phyloP scores from a whole-genome alignment of 2,329 filamentous ascomycete genomes.

The Ceratocystis cubensis region DNA sequence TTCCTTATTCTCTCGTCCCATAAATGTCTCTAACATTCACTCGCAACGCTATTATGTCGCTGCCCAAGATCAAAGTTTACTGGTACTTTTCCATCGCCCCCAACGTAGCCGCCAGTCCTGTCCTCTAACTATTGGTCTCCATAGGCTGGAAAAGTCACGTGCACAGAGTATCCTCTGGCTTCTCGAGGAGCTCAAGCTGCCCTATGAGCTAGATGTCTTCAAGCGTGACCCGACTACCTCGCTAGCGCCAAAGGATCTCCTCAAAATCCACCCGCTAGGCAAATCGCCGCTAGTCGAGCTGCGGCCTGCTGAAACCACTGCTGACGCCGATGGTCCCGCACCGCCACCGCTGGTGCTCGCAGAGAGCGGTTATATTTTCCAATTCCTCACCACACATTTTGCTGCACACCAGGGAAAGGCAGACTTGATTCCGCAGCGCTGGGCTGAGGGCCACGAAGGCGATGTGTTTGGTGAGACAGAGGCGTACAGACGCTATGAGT shows the following conservation, averaged over 20 bases:
- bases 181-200: constrained; percentile 65
- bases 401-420: constrained; percentile 25
- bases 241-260: constrained; percentile 64
- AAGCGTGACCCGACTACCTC: constrained; percentile 50
- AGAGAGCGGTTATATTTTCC: constrained; percentile 68
- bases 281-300: constrained; percentile 73
- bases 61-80: constrained; percentile 40
- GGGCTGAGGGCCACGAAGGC: constrained; percentile 45
- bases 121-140: constrained; percentile 11
- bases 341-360: constrained; percentile 50
- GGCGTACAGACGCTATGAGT: constrained; percentile 47
- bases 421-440: constrained; percentile 39
- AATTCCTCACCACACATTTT: constrained; percentile 65
- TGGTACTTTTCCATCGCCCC: constrained; percentile 18
- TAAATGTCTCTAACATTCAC: constrained; percentile 10
- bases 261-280: constrained; percentile 69
- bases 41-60: constrained; percentile 14
- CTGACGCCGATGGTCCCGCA: not conserved
- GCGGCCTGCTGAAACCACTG: constrained; percentile 27
- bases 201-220: constrained; percentile 70
- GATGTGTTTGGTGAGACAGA: constrained; percentile 49
- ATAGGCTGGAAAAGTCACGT: constrained; percentile 71
- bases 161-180: constrained; percentile 77
- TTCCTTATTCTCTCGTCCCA: not conserved
- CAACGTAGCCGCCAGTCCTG: not conserved